Conservation (phyloP, 257 asterid genomes). For the Ballota nigra region DNA sequence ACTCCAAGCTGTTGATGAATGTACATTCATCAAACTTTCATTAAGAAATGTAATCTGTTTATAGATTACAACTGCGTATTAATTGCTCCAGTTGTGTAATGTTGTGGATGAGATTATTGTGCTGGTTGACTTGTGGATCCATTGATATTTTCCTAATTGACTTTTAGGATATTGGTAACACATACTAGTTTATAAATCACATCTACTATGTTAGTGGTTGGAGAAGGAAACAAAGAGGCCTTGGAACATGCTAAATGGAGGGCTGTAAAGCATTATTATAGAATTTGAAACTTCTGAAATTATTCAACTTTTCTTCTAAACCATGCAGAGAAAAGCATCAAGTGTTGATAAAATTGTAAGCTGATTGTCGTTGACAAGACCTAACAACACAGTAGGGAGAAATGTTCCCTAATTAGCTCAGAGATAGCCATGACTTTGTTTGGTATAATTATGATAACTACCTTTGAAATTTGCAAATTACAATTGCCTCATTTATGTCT, state of each 20-base stretch:
- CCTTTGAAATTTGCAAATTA: not conserved
- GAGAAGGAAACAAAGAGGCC: constrained; percentile 7
- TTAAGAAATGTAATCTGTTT: not conserved
- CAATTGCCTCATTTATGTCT: not conserved
- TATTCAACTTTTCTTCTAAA: not conserved
- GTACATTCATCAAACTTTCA: not conserved
- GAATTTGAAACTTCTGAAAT: not conserved
- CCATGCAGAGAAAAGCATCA: not conserved
- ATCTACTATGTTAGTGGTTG: not conserved
- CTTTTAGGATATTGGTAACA: not conserved
- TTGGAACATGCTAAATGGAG: not conserved
- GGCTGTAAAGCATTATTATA: not conserved
- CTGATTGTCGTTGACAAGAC: not conserved
- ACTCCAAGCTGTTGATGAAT: not conserved
- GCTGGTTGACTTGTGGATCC: not conserved
- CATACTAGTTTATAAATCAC: constrained; percentile 10
- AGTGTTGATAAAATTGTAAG: not conserved
- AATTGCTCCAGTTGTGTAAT: not conserved
- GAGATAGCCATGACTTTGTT: not conserved
- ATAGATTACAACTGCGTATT: not conserved
- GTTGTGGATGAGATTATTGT: too few species aligned
- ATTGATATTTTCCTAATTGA: constrained; percentile 6
- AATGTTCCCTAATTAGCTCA: not conserved
- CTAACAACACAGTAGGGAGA: not conserved
- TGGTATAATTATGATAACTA: not conserved